Evolutionary conservation across 441 rosid genomes (phyloP), one percentile per base, ranked within the genome.

Genomic region (Adansonia rubrostipa): DNA sequence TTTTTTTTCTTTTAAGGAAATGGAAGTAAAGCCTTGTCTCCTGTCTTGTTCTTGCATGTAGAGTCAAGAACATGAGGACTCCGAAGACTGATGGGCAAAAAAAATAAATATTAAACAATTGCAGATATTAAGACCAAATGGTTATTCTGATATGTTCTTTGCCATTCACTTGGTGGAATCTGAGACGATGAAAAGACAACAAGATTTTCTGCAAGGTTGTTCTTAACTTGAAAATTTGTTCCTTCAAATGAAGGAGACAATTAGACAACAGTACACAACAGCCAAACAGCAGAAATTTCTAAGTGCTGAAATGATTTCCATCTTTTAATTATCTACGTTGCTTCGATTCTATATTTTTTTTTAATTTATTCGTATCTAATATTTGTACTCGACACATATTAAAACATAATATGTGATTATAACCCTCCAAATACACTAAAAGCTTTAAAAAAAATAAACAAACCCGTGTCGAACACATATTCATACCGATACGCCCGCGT

Each of bases 141-240:
- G 11, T 17, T 56, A n/a, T n/a, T 17, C 22, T 6, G 60, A 17
- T 56, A 56, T 1, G 22, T 56, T 56, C 2, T 28, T 28, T 28
- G 60, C 22, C 60, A 56, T 56, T 56, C 60, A 56, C 60, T 56
- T 51, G 60, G 60, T 56, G 7, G 17, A 56, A 28, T 56, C 60
- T 15, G 17, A 51, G 6, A 4, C n/a, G 5, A 13, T 4, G n/a
- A 51, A 56, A 57, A 17, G 62, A 8, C 24, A 57, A 57, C 0
- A 56, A 56, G 24, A 56, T 7, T 57, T 57, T 57, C 13, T 4
- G 3, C 24, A 19, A 0, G 20, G 1, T 57, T 57, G n/a, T 19
- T 15, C 9, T 19, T 17, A 0, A 57, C 62, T 17, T 17, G 11
- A 57, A 17, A 57, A 19, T 57, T 57, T 19, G 11, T 57, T 57